These are phyloP conservation scores for Colletotrichum endophyticum DNA, from an alignment of 2,329 filamentous ascomycete species.

Conservation along the genomic window DNA sequence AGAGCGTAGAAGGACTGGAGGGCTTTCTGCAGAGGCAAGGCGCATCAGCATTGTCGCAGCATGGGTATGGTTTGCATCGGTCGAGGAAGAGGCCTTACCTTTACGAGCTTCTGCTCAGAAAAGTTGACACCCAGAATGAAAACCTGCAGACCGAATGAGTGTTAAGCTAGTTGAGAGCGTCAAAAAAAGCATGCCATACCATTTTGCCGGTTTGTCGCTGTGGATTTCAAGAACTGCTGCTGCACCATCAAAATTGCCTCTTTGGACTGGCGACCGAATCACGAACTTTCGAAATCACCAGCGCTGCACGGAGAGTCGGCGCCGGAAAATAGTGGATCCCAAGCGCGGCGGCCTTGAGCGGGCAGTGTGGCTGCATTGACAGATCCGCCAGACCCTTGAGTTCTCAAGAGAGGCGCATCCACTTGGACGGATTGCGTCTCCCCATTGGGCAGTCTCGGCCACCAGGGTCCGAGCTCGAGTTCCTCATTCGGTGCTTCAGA, in stretches of 20 bases:
- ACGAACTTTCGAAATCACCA: constrained; percentile 12
- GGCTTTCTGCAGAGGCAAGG: constrained; percentile 56
- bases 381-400: background rate
- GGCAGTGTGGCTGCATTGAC: constrained; percentile 8
- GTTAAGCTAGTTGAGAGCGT: too few species aligned
- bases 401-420: background rate
- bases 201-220: background rate
- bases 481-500: constrained; percentile 20
- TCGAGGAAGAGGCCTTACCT: constrained; percentile 56
- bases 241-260: background rate
- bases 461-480: constrained; percentile 16
- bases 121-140: constrained; percentile 90
- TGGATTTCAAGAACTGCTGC: background rate
- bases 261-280: background rate
- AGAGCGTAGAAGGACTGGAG: constrained; percentile 89
- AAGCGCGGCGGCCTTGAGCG: background rate
- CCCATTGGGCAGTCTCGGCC: constrained; percentile 17
- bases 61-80: background rate
- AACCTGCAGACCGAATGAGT: constrained; percentile 56
- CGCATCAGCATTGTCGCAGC: constrained; percentile 1
- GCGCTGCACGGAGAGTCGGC: constrained; percentile 12
- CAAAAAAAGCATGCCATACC: background rate
- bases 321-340: constrained; percentile 12
- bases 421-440: constrained; percentile 3
- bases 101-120: constrained; percentile 80